Base-by-base conservation (phyloP, 2,329 filamentous ascomycete genomes). In the Cyphellophora attinorum region DNA sequence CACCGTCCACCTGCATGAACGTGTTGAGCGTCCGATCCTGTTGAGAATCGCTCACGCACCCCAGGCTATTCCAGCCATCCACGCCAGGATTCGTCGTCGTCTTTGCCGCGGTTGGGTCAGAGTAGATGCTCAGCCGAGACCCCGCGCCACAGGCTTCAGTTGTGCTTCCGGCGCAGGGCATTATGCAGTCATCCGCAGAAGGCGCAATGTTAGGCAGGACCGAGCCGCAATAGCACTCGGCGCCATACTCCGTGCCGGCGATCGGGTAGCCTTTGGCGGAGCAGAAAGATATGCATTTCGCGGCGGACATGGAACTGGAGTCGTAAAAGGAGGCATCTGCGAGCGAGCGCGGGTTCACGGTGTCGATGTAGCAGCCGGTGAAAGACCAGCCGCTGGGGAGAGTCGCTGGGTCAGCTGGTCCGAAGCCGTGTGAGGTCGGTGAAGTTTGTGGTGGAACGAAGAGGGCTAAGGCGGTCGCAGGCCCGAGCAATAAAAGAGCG, bases 101-200 rank as follows among this genome's bases (percentile, higher is more conserved):
- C n/a, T n/a, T n/a, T 5, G n/a, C 18, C 6, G 29, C 14, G 38
- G 10, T 16, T 23, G 10, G 31, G 28, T 42, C 40, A 23, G 33
- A 21, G 33, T 44, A 47, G n/a, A 47, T 19, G n/a, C 42, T 66
- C 37, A 78, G 55, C 13, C 68, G 62, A 27, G 60, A 60, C 15
- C 67, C 65, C 19, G 68, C 70, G 39, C 75, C 64, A 40, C 64
- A 67, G 11, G 58, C 48, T 18, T 60, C 50, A 16, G 52, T 53
- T 4, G 51, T 41, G 27, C 61, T 50, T 3, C 60, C 60, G 11
- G 56, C 45, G 34, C 60, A 64, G n/a, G 52, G 35, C 27, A 48
- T 46, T 21, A 61, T 64, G 53, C 74, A 78, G 5, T 40, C 32
- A 5, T 16, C 13, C 11, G 33, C 33, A 16, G 27, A 19, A 19